Evolutionary conservation across 495 filamentous ascomycete species (phyloP).

Genomic region (Penicillium nucicola): DNA sequence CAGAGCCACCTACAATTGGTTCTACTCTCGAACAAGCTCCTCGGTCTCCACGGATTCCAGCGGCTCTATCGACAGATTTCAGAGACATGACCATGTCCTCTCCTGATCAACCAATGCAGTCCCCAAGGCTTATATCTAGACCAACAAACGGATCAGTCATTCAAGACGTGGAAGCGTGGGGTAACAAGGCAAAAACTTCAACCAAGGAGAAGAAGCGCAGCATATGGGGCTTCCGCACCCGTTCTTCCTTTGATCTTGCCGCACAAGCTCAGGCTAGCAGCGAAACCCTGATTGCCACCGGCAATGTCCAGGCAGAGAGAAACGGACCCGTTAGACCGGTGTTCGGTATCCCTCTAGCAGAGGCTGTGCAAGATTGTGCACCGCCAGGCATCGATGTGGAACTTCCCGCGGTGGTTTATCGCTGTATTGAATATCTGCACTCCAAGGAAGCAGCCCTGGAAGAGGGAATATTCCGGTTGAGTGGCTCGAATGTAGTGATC

Average conservation of each 20-base stretch:
- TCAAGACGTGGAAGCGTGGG: constrained; percentile 83
- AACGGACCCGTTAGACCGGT: constrained; percentile 64
- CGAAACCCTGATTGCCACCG: constrained; percentile 35
- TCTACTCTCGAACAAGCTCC: constrained; percentile 42
- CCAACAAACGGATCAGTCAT: constrained; percentile 86
- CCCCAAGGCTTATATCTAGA: constrained; percentile 71
- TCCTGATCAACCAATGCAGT: constrained; percentile 22
- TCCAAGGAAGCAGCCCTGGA: constrained; percentile 78
- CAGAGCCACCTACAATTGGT: constrained; percentile 62
- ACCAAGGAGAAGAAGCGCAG: constrained; percentile 85
- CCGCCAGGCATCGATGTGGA: constrained; percentile 68
- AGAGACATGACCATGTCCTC: constrained; percentile 24
- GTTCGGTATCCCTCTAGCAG: constrained; percentile 82
- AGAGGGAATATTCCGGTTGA: constrained; percentile 95
- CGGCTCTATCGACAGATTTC: constrained; percentile 23
- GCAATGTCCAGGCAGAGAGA: constrained; percentile 43
- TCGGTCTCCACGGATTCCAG: constrained; percentile 31
- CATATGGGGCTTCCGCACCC: constrained; percentile 86
- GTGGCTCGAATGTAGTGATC: constrained; percentile 90
- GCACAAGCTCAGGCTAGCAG: constrained; percentile 33
- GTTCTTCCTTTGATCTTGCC: constrained; percentile 59
- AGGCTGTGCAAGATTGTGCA: constrained; percentile 77
- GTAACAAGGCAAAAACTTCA: constrained; percentile 61
- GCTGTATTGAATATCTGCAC: constrained; percentile 91
- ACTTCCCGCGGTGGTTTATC: constrained; percentile 93